Base-by-base conservation (phyloP, 371 early-diverging fungal genomes). In the Mucor piriformis region DNA sequence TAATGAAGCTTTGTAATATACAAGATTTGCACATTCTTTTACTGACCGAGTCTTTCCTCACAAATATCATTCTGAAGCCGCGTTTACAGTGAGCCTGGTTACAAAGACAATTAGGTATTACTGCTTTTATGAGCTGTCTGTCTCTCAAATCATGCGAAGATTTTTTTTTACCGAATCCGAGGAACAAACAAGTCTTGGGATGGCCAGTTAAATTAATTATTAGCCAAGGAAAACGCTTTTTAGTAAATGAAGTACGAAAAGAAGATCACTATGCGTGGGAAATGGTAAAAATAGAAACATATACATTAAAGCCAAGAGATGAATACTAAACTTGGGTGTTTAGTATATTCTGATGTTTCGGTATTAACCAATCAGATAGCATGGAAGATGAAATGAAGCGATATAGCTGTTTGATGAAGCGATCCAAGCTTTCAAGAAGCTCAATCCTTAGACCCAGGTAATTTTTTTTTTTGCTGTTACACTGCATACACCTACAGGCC, bases 301-400 rank as follows among this genome's bases (percentile, higher is more conserved):
- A n/a, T n/a, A n/a, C n/a, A n/a, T n/a, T n/a, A n/a, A n/a, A n/a
- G n/a, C n/a, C n/a, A n/a, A n/a, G n/a, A n/a, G n/a, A n/a, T n/a
- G n/a, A n/a, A n/a, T n/a, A n/a, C n/a, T n/a, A n/a, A n/a, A n/a
- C n/a, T n/a, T n/a, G n/a, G n/a, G n/a, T n/a, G n/a, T 32, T 5
- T 63, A 76, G 74, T 54, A 53, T 54, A 76, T 67, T 47, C n/a
- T n/a, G n/a, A 72, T 68, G 68, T 61, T 70, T 15, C 60, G n/a
- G 61, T 32, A 57, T 77, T 37, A 68, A 60, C 20, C 69, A 72
- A 57, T 72, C 76, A 15, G 67, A 66, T 43, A 35, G 64, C 34
- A 53, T 59, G 11, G 70, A 72, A 2, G 76, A 77, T 44, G 81
- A 80, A 77, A 80, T 29, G 54, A 75, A 33, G 65, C 75, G n/a